Evolutionary conservation across 2,329 filamentous ascomycete species (phyloP).

Genomic region (Calonectria leucothoes): DNA sequence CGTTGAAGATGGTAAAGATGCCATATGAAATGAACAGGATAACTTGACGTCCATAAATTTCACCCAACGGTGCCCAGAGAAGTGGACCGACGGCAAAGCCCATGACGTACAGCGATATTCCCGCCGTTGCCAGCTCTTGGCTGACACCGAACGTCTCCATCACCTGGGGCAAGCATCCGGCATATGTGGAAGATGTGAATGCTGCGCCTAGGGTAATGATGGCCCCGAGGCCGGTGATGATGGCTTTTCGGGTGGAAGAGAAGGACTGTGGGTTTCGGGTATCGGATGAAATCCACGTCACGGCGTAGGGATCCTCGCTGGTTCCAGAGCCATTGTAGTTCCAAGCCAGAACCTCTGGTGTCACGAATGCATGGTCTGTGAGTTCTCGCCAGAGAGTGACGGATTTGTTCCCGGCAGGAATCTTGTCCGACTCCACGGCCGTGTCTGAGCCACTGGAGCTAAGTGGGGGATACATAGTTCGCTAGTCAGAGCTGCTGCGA

Average conservation of each 20-base stretch:
- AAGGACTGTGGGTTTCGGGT: conserved; percentile 7
- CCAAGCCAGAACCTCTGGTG: not conserved
- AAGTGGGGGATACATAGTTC: not conserved
- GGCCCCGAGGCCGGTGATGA: conserved; percentile 11
- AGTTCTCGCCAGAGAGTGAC: conserved; percentile 1
- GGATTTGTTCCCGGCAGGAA: not conserved
- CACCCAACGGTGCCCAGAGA: conserved; percentile 79
- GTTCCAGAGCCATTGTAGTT: conserved; percentile 13
- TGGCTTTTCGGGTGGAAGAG: not conserved
- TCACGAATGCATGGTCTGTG: conserved; percentile 2
- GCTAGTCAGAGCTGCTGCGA: not conserved
- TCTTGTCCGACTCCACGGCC: conserved; percentile 4
- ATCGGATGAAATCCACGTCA: conserved; percentile 3
- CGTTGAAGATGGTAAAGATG: conserved; percentile 78
- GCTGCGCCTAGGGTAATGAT: conserved; percentile 10
- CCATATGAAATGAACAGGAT: conserved; percentile 67
- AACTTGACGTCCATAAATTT: conserved; percentile 75
- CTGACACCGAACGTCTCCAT: not conserved
- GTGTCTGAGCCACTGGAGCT: not conserved
- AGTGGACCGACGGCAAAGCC: conserved; percentile 73
- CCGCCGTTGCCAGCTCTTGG: conserved; percentile 6
- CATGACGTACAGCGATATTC: conserved; percentile 33
- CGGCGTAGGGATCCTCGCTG: not conserved
- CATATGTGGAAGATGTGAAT: conserved; percentile 11
- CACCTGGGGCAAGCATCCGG: conserved; percentile 3